Percentiles rank a stretch among this genome's conserved stretches.
Evolutionary conservation across 31 red algal genomes (phyloP).

Genomic region (Asparagopsis taxiformis): DNA sequence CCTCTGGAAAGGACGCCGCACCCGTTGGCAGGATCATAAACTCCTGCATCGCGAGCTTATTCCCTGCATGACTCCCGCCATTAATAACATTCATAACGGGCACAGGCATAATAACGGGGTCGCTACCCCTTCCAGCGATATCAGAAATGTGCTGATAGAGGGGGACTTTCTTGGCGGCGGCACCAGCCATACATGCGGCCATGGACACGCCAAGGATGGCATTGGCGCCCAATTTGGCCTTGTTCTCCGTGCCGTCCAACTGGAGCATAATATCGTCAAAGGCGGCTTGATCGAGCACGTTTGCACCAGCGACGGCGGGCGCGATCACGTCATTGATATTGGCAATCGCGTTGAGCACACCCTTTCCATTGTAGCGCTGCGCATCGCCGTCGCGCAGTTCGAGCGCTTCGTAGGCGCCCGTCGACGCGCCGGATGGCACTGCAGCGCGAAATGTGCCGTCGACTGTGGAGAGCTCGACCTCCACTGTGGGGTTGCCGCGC

Average conservation of each 20-base stretch:
- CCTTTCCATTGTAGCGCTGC: conserved; percentile 73
- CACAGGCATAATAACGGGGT: conserved; percentile 66
- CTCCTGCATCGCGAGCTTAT: conserved; percentile 91
- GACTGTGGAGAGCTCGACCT: conserved; percentile 68
- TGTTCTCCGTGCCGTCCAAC: conserved; percentile 87
- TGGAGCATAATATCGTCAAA: conserved; percentile 79
- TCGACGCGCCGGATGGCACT: conserved; percentile 93
- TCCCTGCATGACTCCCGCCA: conserved; percentile 91
- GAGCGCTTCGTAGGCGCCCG: conserved; percentile 87
- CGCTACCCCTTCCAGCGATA: conserved; percentile 62
- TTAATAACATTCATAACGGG: conserved; percentile 96
- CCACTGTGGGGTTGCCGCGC: conserved; percentile 93
- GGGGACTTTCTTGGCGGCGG: conserved; percentile 53
- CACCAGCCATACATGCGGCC: conserved; percentile 89
- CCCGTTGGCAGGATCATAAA: conserved; percentile 95
- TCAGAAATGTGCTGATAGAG: conserved; percentile 77
- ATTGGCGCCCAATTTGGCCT: conserved; percentile 85
- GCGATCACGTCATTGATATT: conserved; percentile 72
- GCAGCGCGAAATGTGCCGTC: conserved; percentile 70
- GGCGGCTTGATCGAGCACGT: conserved; percentile 60
- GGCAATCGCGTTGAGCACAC: conserved; percentile 73
- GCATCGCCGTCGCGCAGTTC: conserved; percentile 90
- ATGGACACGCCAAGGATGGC: conserved; percentile 92
- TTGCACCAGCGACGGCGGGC: conserved; percentile 57
- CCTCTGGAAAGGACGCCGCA: conserved; percentile 70